Conservation (phyloP, 176 grass and related monocot species). For the Phoenix dactylifera region DNA sequence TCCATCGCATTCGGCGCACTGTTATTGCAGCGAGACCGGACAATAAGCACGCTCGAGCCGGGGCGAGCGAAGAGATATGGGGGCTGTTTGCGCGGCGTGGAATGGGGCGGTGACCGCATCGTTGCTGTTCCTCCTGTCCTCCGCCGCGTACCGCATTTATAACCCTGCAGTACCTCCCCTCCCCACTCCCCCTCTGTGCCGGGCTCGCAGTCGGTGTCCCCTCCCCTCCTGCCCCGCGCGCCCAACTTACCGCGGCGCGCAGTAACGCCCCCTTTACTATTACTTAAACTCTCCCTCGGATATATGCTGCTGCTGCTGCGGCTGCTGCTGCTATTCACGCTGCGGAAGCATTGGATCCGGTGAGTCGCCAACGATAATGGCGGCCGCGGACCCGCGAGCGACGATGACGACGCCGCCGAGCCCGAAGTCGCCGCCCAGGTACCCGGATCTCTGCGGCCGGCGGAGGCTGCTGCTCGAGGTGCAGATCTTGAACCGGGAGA, state of each 20-base stretch:
- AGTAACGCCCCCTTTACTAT: neutral
- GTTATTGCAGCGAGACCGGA: conserved; percentile 25
- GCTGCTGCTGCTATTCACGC: neutral
- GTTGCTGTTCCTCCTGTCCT: conserved; percentile 1
- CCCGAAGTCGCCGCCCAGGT: conserved; percentile 77
- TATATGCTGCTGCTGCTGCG: neutral
- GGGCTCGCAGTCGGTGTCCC: no score
- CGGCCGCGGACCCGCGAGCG: conserved; percentile 11
- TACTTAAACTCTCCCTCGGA: no score
- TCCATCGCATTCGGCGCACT: neutral
- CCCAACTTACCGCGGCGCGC: neutral
- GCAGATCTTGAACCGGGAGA: conserved; percentile 86
- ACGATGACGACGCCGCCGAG: conserved; percentile 28
- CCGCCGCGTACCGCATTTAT: conserved; percentile 8
- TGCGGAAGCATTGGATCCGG: neutral
- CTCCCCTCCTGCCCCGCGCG: neutral
- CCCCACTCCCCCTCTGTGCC: neutral
- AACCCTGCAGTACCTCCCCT: neutral
- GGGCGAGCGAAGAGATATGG: neutral
- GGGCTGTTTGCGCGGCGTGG: neutral
- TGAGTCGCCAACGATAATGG: neutral
- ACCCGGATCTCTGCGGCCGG: conserved; percentile 86
- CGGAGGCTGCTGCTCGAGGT: conserved; percentile 82
- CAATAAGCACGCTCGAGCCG: conserved; percentile 11
- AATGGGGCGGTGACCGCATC: conserved; percentile 2